Conservation (phyloP, 2,329 filamentous ascomycete genomes). For the Elsinoe perseae region DNA sequence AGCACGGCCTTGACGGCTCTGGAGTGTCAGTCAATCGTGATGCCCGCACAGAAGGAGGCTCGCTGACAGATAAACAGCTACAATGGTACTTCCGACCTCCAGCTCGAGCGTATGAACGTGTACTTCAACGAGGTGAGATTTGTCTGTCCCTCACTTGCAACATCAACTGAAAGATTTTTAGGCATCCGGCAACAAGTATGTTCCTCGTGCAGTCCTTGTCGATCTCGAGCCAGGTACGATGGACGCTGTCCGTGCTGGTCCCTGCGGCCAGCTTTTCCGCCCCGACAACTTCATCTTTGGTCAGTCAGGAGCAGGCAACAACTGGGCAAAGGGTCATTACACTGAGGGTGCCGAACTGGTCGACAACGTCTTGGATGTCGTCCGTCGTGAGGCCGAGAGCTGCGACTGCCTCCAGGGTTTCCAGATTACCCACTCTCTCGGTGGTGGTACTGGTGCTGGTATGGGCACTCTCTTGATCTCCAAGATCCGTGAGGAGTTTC, state of each 20-base stretch:
- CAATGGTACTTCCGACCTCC: constrained; percentile 96
- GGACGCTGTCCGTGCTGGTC: constrained; percentile 96
- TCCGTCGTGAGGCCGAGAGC: constrained; percentile 96
- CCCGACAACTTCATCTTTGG: constrained; percentile 99
- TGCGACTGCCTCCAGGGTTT: constrained; percentile 99
- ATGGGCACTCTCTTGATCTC: constrained; percentile 99
- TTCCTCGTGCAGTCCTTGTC: constrained; percentile 97
- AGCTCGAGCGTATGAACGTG: constrained; percentile 99
- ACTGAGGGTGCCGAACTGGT: constrained; percentile 99
- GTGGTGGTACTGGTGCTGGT: constrained; percentile 99
- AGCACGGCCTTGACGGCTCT: constrained; percentile 93
- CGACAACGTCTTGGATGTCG: constrained; percentile 95
- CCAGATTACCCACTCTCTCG: constrained; percentile 99
- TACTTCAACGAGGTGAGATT: constrained; percentile 84
- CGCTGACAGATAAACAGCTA: constrained; percentile 53
- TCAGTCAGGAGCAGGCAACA: constrained; percentile 99
- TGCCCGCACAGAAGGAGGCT: background rate
- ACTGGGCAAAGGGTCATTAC: constrained; percentile 99
- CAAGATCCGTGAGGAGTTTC: constrained; percentile 99
- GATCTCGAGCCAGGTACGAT: constrained; percentile 99
- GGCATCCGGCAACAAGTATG: constrained; percentile 98
- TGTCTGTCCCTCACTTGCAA: constrained; percentile 18
- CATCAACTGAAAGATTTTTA: constrained; percentile 37
- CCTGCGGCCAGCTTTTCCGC: constrained; percentile 98
- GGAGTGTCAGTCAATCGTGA: constrained; percentile 70